phyloP scores from a whole-genome alignment of 352 stramenopile species.

The Phytophthora fragariae region DNA sequence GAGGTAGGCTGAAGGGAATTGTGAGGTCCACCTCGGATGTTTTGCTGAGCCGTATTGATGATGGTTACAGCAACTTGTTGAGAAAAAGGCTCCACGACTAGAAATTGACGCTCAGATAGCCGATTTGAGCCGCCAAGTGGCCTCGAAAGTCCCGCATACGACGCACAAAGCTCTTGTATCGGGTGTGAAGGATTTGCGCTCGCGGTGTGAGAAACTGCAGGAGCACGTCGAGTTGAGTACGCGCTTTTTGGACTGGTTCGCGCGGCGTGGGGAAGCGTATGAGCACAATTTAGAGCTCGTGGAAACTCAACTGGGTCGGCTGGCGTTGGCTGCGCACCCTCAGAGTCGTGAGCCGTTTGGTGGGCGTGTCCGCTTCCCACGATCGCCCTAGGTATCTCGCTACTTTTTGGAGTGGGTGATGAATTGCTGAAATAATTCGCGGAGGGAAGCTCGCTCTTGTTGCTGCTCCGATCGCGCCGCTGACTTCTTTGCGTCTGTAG shows the following conservation, averaged over 20 bases:
- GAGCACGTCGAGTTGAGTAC: slow-evolving; percentile 61
- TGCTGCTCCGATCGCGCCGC: slow-evolving; percentile 21
- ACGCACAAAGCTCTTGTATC: slow-evolving; percentile 26
- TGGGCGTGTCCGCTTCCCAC: slow-evolving; percentile 52
- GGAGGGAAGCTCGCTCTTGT: slow-evolving; percentile 29
- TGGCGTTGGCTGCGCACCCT: slow-evolving; percentile 51
- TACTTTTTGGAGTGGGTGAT: slow-evolving; percentile 26
- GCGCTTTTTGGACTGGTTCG: slow-evolving; percentile 83
- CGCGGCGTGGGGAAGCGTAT: slow-evolving; percentile 67
- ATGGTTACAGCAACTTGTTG: slow-evolving; percentile 25
- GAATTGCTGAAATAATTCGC: slow-evolving; percentile 39
- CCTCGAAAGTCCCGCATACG: slow-evolving; percentile 21
- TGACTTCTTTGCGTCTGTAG: slow-evolving; percentile 20
- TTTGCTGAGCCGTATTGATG: background rate
- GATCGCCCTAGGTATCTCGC: slow-evolving; percentile 5
- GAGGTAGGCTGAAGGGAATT: slow-evolving; percentile 28
- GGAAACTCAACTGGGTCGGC: slow-evolving; percentile 63
- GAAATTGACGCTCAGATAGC: slow-evolving; percentile 28
- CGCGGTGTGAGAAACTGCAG: slow-evolving; percentile 41
- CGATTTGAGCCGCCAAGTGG: slow-evolving; percentile 29
- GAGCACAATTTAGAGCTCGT: slow-evolving; percentile 78
- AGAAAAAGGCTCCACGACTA: slow-evolving; percentile 27
- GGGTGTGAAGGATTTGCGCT: slow-evolving; percentile 20
- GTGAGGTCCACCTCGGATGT: background rate
- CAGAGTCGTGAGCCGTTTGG: slow-evolving; percentile 56